Base-by-base conservation (phyloP, 2,329 filamentous ascomycete genomes). In the Fusarium pseudograminearum region DNA sequence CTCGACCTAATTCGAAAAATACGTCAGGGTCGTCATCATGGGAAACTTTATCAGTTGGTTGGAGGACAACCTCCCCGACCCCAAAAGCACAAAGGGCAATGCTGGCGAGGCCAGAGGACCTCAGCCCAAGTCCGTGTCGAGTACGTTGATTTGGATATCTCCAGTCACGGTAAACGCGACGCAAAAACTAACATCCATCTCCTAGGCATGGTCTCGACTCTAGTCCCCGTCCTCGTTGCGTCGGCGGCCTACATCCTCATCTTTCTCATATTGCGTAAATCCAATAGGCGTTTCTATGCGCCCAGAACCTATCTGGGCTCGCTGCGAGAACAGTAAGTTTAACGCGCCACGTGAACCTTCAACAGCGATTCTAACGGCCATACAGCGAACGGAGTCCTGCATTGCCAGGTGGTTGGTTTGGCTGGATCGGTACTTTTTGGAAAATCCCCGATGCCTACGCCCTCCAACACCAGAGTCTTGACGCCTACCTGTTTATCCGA, bases 401-500 rank as follows among this genome's bases (percentile, higher is more conserved):
- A 18, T 82, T 89, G 3, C 85, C 87, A 4, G 81, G 76, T n/a
- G 88, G 89, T 44, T 78, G 86, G 52, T 83, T 90, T 75, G 83
- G 85, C 72, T 92, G 90, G 90, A 79, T 92, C 66, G 79, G 78
- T 41, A 81, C 85, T 12, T 89, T 92, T 79, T 87, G 86, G 80
- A 86, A 86, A 72, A 80, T 89, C 47, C 84, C 86, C 8, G 94
- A 98, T 79, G 89, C 89, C 62, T 96, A 93, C 74, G 86, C 94
- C 28, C 86, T 98, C 41, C 91, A 94, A 72, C 93, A 97, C 79
- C 92, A 94, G 78, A 94, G 93, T 4, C 87, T 98, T 68, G 95
- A 98, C 78, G 90, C 91, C 33, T 98, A 94, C 78, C 87, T 98
- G 28, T 93, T 97, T 76, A 86, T 98, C 46, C 92, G 94, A 45